Evolutionary conservation across 441 rosid genomes (phyloP), one percentile per base, ranked within the genome.

Genomic region (Gossypium laxum): DNA sequence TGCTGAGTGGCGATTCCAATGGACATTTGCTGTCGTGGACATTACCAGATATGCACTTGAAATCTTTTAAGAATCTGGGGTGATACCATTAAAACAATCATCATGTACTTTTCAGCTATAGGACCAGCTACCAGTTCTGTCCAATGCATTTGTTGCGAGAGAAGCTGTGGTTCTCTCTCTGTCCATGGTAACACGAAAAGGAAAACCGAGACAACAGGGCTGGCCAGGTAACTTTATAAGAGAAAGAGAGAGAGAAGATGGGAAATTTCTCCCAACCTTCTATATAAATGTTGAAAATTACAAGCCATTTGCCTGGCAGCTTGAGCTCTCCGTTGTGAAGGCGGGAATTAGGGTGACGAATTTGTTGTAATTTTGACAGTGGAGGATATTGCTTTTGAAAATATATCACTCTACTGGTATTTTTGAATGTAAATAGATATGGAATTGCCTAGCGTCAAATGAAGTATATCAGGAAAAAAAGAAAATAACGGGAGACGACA

Each of bases 1-100:
- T 96, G 70, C 82, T 96, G 30, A 96, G 92, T 61, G 99, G 99
- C 54, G 99, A 96, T 81, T 89, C 89, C 15, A 80, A 74, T 34
- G 99, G 99, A 70, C 91, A 91, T 77, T 82, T 96, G 80, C 67
- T 85, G 58, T 89, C 99, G 8, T 96, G 98, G 99, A 88, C 91
- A 0, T 58, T 90, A 21, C 91, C 90, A 43, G 97, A 95, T 73
- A 96, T 87, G 82, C 83, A 83, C 78, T 76, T 85, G 72, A 85
- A 77, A 80, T 76, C 81, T 74, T 45, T 84, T 56, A 88, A 34
- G 43, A 7, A 86, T 74, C 86, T 79, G 77, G 92, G 87, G 80
- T 88, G 76, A 84, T 38, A 32, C 24, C 11, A 2, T 2, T 22
- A 34, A 55, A 32, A 15, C 18, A 8, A 21, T 22, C 18, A 66